These are phyloP conservation scores for Colletotrichum aenigma DNA, from an alignment of 2,329 filamentous ascomycete species.

Conservation along the genomic window DNA sequence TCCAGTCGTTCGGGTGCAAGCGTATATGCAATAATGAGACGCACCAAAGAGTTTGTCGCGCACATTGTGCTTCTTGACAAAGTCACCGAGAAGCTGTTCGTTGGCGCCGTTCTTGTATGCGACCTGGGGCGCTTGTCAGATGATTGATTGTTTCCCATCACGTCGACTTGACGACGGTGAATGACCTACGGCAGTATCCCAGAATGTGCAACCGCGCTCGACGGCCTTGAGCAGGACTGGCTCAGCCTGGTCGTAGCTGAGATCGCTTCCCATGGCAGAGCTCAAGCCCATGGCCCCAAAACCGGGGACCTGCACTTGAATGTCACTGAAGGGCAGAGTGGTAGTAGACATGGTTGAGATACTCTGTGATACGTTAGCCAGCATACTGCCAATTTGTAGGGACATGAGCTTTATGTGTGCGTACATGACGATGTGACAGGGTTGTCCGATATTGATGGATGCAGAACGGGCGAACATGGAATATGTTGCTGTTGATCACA, in stretches of 20 bases:
- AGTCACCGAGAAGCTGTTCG: slow-evolving; percentile 53
- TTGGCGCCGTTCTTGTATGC: slow-evolving; percentile 51
- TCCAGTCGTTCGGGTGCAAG: neutral
- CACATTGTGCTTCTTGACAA: slow-evolving; percentile 53
- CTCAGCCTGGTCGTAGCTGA: slow-evolving; percentile 48
- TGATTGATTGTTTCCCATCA: neutral
- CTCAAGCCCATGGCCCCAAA: slow-evolving; percentile 56
- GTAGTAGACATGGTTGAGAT: no score
- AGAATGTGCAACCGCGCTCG: slow-evolving; percentile 49
- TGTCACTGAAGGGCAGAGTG: slow-evolving; percentile 41
- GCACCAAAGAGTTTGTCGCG: slow-evolving; percentile 53
- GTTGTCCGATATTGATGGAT: no score
- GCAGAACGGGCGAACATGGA: no score
- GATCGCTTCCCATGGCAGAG: slow-evolving; percentile 44
- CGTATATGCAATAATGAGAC: slow-evolving; percentile 13
- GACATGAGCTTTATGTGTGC: no score
- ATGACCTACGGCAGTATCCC: slow-evolving; percentile 46
- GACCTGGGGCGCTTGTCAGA: slow-evolving; percentile 34
- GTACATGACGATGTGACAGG: no score
- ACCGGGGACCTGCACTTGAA: slow-evolving; percentile 44
- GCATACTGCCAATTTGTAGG: no score
- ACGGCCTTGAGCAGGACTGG: slow-evolving; percentile 53
- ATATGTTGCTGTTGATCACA: no score
- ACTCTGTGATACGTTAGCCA: no score
- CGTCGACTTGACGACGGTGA: neutral